These are phyloP conservation scores for Mayamaea pseudoterrestris DNA, from an alignment of 108 stramenopile genomes.

Conservation along the genomic window DNA sequence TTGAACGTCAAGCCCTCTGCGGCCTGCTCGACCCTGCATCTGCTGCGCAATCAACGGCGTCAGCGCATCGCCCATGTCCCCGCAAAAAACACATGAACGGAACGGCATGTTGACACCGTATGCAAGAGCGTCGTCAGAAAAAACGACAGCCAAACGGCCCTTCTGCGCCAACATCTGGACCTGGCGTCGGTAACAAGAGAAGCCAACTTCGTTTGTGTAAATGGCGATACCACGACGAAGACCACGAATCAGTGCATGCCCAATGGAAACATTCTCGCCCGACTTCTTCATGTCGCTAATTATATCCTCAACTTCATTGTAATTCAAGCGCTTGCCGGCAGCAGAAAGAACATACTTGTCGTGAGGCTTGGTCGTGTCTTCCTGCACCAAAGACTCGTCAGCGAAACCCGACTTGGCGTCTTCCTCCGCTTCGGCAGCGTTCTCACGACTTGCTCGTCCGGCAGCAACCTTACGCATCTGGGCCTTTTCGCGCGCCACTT, in stretches of 20 bases:
- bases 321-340: conserved; percentile 82
- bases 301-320: conserved; percentile 90
- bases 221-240: conserved; percentile 97
- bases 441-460: conserved; percentile 76
- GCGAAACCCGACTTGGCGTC: conserved; percentile 88
- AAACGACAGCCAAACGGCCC: conserved; percentile 96
- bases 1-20: conserved; percentile 99
- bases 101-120: conserved; percentile 99
- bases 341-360: conserved; percentile 90
- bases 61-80: conserved; percentile 86
- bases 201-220: conserved; percentile 97
- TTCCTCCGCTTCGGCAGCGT: conserved; percentile 84
- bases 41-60: conserved; percentile 96
- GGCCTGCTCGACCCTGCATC: conserved; percentile 98
- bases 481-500: conserved; percentile 77
- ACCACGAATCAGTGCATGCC: conserved; percentile 94
- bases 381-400: conserved; percentile 70
- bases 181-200: conserved; percentile 93
- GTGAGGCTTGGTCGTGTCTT: conserved; percentile 94
- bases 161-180: conserved; percentile 96
- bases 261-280: conserved; percentile 78
- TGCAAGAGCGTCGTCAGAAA: conserved; percentile 95
- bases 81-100: conserved; percentile 96
- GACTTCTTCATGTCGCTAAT: conserved; percentile 90
- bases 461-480: conserved; percentile 84